Base-by-base conservation (phyloP, 768 basidiomycete species). In the Mycena albidolilacea region DNA sequence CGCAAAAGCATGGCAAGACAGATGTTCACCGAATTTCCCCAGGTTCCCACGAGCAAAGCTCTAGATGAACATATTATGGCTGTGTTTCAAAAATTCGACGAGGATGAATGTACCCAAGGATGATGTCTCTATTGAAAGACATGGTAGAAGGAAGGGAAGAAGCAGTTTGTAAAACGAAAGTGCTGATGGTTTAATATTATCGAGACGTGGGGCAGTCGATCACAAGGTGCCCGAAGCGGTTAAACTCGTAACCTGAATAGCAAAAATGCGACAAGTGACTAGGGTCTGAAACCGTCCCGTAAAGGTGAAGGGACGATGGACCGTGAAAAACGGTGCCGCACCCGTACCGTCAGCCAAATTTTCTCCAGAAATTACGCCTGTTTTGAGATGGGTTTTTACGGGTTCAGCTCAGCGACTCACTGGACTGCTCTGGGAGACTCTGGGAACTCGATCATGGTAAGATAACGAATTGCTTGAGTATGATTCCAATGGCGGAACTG, bases 401-500 rank as follows among this genome's bases (percentile, higher is more conserved):
- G 14, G 41, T 43, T 43, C 41, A 43, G 41, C 41, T 43, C 41
- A 43, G 41, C 41, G 14, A 9, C 41, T 43, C 41, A 43, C 41
- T 9, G 41, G 30, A 43, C 41, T 43, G 41, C 41, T 43, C 41
- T 52, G 50, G 50, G 50, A 52, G 21, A 52, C 50, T 52, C 50
- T 52, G 50, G 50, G 41, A 43, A 43, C 41, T 7, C 41, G 5
- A 43, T 43, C 41, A 7, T 43, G 41, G 41, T 43, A 43, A 43
- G 41, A 21, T 52, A 52, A 52, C n/a, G 50, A 52, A 52, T 52
- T 52, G 21, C 17, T 21, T 21, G n/a, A 52, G 23, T 30, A 30
- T 52, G 50, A 52, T 52, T n/a, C 50, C 50, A 52, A 52, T 52
- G 50, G 50, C 7, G 50, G 50, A 52, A 52, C 50, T 52, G 50